phyloP scores from a whole-genome alignment of 1,284 basidiomycete genomes.

The Microbotryum saponariae region DNA sequence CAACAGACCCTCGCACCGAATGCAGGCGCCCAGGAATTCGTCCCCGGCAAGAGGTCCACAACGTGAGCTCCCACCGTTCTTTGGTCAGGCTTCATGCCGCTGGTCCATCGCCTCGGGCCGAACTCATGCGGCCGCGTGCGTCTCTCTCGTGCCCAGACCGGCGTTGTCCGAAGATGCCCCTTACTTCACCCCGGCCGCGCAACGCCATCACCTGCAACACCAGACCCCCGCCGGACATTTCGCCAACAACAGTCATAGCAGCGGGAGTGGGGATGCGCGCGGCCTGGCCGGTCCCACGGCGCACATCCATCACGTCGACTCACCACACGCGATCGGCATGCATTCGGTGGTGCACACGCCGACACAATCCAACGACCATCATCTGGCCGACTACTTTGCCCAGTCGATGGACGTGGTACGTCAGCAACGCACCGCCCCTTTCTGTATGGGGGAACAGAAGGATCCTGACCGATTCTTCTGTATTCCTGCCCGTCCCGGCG shows the following conservation, averaged over 20 bases:
- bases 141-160: slow-evolving; percentile 5
- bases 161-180: slow-evolving; percentile 19
- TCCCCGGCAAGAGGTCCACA: slow-evolving; percentile 11
- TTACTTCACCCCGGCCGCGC: slow-evolving; percentile 10
- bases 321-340: not conserved
- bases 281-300: not conserved
- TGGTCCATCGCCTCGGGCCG: not conserved
- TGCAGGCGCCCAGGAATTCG: slow-evolving; percentile 23
- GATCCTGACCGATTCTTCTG: no score
- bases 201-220: not conserved
- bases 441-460: no score
- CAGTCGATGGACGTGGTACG: slow-evolving; percentile 28
- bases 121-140: not conserved
- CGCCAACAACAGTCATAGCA: no score
- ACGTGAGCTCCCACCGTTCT: slow-evolving; percentile 13
- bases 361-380: slow-evolving; percentile 1
- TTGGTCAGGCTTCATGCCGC: not conserved
- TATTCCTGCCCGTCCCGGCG: no score
- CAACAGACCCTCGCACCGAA: not conserved
- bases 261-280: not conserved
- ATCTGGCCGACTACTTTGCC: slow-evolving; percentile 23
- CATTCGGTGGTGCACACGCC: no score
- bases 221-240: not conserved
- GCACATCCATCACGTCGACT: not conserved
- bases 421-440: no score